phyloP scores from a whole-genome alignment of 345 rosid genomes.

The Litchi chinensis region DNA sequence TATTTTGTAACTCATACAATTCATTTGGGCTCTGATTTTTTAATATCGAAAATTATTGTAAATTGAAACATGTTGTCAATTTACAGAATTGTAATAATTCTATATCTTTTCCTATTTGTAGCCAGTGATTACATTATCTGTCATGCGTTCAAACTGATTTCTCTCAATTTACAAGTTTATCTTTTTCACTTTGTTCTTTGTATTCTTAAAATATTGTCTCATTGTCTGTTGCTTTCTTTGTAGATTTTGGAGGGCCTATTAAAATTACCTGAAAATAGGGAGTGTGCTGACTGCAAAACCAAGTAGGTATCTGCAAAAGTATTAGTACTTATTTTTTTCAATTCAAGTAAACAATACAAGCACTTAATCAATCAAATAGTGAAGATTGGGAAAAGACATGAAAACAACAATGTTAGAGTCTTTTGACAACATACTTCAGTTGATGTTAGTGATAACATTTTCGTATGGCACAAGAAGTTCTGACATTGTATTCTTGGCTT shows the following conservation, averaged over 20 bases:
- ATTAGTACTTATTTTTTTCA: not conserved
- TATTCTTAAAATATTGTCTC: not conserved
- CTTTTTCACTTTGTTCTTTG: not conserved
- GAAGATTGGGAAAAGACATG: not conserved
- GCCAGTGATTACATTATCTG: no score
- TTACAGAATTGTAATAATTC: no score
- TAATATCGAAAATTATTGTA: not conserved
- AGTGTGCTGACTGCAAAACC: slow-evolving; percentile 97
- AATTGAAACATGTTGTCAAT: not conserved
- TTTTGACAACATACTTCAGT: not conserved
- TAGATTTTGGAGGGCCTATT: slow-evolving; percentile 89
- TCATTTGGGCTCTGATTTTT: not conserved
- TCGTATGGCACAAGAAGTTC: slow-evolving; percentile 6
- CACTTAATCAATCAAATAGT: not conserved
- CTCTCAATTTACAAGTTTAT: not conserved
- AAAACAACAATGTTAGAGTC: not conserved
- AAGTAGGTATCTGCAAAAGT: slow-evolving; percentile 52
- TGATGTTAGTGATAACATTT: not conserved
- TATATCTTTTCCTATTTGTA: no score
- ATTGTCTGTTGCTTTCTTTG: slow-evolving; percentile 14
- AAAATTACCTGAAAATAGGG: slow-evolving; percentile 81
- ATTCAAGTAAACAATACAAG: not conserved
- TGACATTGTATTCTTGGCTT: slow-evolving; percentile 23
- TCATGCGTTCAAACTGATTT: not conserved
- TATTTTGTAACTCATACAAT: not conserved